Evolutionary conservation across 1,284 basidiomycete genomes (phyloP), one percentile per base, ranked within the genome.

Genomic region (Ceratobasidium sp.): DNA sequence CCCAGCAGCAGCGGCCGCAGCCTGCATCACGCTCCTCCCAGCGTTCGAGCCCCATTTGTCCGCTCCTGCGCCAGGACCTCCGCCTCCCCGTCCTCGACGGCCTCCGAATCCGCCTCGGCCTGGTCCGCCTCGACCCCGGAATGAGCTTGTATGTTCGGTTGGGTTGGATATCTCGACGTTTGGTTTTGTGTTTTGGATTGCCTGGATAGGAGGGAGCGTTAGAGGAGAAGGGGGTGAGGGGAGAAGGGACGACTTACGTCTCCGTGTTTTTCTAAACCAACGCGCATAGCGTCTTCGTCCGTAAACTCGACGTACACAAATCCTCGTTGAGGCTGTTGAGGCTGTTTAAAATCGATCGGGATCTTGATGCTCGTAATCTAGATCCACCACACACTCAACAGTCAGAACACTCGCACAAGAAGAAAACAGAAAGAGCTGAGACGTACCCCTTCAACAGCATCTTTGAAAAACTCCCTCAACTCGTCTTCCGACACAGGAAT

Each of bases 291-390:
- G 61, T 91, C 92, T 81, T 96, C 94, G 80, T 92, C 92, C 7
- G 89, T 91, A 83, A 96, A 97, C 82, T 97, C 95, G 77, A 96
- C 89, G 81, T 95, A 97, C 0, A 90, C 93, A 68, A 85, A 83
- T 77, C 83, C 82, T 82, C 83, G 79, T 60, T 77, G 69, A 20
- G 28, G 61, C 13, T 69, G 65, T 31, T 65, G 61, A 35, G 58
- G 31, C 56, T 80, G 80, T 11, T 79, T 80, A 49, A 81, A 23
- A 11, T 74, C 71, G 7, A 53, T 39, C 23, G 92, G 92, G 79
- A 93, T 89, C 80, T 89, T 89, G 78, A 96, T 87, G 75, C 88
- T 87, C 42, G 89, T 91, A 81, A 96, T 92, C 92, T 95, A 78
- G 6, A 26, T 11, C 49, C 2, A 61, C 51, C 64, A 45, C 60